These are phyloP conservation scores for Chlamydomonas eustigma DNA, from an alignment of 139 green algal species.

Conservation along the genomic window DNA sequence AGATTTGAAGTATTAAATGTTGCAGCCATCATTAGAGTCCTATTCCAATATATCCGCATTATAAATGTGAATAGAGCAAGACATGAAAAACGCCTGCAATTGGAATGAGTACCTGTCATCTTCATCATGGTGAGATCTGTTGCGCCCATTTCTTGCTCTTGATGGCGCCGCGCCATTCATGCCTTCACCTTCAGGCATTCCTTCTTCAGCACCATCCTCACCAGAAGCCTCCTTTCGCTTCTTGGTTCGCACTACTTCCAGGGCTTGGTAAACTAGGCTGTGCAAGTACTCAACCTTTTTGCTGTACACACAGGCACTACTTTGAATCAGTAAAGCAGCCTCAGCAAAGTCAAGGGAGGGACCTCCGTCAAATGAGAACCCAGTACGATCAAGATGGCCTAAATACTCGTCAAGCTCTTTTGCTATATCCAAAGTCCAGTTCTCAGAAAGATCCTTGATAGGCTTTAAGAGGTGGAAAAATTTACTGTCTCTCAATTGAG, in stretches of 20 bases:
- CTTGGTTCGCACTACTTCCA: constrained; percentile 21
- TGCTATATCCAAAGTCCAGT: constrained; percentile 84
- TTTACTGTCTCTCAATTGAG: constrained; percentile 30
- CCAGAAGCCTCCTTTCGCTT: constrained; percentile 5
- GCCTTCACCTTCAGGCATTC: not conserved
- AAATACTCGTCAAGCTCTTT: constrained; percentile 85
- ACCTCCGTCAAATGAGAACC: constrained; percentile 57
- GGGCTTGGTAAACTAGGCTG: constrained; percentile 64
- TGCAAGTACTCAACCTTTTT: constrained; percentile 89
- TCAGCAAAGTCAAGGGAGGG: constrained; percentile 76
- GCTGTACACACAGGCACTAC: constrained; percentile 75
- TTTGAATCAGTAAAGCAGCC: constrained; percentile 67
- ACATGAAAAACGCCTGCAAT: no score
- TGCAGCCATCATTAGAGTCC: no score
- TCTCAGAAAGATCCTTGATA: constrained; percentile 77
- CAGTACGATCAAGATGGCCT: constrained; percentile 60
- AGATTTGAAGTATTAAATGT: no score
- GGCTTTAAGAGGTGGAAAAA: constrained; percentile 76
- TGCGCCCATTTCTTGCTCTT: not conserved
- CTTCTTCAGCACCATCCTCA: not conserved
- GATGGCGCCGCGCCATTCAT: not conserved
- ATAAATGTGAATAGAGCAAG: no score
- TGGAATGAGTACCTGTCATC: constrained; percentile 2
- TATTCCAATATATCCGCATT: no score
- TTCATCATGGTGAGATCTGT: not conserved